Base-by-base conservation (phyloP, 441 rosid genomes). In the Dalechampia spathulata region DNA sequence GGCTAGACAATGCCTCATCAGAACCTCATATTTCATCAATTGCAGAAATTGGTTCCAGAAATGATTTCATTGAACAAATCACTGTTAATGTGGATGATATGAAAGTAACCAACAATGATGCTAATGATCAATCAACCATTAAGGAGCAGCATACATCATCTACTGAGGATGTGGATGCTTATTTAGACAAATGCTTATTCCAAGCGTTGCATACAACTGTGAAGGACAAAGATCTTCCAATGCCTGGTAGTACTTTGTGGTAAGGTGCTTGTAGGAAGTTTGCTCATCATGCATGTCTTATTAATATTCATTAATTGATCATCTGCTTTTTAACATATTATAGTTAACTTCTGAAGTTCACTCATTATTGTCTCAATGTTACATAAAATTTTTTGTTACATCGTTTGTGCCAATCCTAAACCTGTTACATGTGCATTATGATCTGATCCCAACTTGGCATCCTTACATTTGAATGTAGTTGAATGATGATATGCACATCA, bases 181-280 rank as follows among this genome's bases (percentile, higher is more conserved):
- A 73, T 72, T 78, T 92, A 58, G 94, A 92, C 75, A 86, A 77
- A 61, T 89, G 92, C 75, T 86, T 92, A 58, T 68, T 92, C 77
- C 97, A 92, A 76, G 97, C 99, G 42, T 73, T 92, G 74, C 84
- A 86, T 68, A 79, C 80, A 36, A 84, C 94, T 44, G 77, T 89
- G 0, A 86, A 85, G 68, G 99, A 89, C 39, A 92, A 86, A 67
- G 97, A 92, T 71, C 90, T 92, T 54, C 97, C 97, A 23, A 71
- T 92, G 69, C 96, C 96, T 38, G 99, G 99, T 61, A 92, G 99
- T 72, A 83, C 94, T 36, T 67, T 92, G n/a, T 92, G 97, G 99
- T 92, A 77, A 66, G 75, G 47, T 62, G 19, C 19, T 64, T 32
- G 15, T 2, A 17, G 40, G 49, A 13, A 52, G 16, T 46, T 21